Evolutionary conservation across 2,329 filamentous ascomycete genomes (phyloP), one percentile per base, ranked within the genome.

Genomic region (Sporothrix phasma): DNA sequence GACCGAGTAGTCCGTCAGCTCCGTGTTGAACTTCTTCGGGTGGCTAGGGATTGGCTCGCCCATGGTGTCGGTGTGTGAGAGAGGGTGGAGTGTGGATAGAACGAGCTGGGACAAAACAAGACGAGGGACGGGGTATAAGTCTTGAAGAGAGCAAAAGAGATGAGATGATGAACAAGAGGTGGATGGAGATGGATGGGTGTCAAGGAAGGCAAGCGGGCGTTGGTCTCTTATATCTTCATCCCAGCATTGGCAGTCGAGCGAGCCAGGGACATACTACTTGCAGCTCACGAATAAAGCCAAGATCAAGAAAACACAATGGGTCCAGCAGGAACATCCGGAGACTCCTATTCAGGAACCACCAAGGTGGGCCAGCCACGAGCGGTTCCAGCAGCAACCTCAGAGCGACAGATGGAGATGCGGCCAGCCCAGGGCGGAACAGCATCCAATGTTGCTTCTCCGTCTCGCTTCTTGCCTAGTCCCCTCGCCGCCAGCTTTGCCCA

Each of bases 11-110:
- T 77, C 76, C 0, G 72, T 74, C 17, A 78, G 70, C 19, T 75
- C 74, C 2, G 76, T 77, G 65, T 75, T 77, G 71, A 76, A 76
- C 69, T 76, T 77, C 45, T 76, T 77, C 3, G 49, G 49, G 17
- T 54, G 26, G 31, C 47, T 31, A 13, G 54, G 37, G 62, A 62
- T 49, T 61, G 65, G 34, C 19, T 68, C 65, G 46, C 65, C 70
- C 67, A 71, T 73, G 49, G 22, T 68, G 51, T 11, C 65, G 22
- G 51, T 53, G 29, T 37, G 10, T 41, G 26, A 37, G 13, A 31
- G 19, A 4, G 4, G 10, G 19, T 24, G 19, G 4, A 31, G 39
- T 3, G n/a, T 39, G 31, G 8, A 10, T 37, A n/a, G 31, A 6
- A 19, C 22, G 17, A 15, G 5, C 3, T 26, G 10, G 7, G 15